Evolutionary conservation across 345 rosid genomes (phyloP).

Genomic region (Gossypium turneri): DNA sequence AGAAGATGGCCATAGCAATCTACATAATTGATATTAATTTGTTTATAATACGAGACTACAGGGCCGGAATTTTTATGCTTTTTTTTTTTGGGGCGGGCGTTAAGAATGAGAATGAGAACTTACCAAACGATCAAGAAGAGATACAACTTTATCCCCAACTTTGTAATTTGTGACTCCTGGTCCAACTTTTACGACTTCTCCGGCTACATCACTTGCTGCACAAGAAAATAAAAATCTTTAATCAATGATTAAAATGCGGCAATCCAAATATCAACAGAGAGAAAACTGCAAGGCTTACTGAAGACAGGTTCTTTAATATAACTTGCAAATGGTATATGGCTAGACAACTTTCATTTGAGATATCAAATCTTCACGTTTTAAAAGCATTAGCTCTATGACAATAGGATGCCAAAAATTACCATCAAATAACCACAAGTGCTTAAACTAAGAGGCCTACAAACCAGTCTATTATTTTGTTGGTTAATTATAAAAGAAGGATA

Average conservation of each 20-base stretch:
- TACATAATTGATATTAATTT: neutral
- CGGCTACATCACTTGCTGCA: constrained; percentile 74
- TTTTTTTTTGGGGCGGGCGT: too few species aligned
- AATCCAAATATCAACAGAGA: neutral
- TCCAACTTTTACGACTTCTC: constrained; percentile 73
- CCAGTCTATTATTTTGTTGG: neutral
- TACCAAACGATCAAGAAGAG: constrained; percentile 40
- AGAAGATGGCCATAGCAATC: neutral
- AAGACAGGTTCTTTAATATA: neutral
- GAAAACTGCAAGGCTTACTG: neutral
- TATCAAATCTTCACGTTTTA: neutral
- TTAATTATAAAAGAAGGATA: neutral
- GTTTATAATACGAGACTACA: neutral
- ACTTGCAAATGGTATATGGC: neutral
- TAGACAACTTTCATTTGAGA: neutral
- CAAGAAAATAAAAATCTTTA: neutral
- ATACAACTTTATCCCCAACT: constrained; percentile 79
- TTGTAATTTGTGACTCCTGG: constrained; percentile 51
- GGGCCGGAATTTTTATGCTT: too few species aligned
- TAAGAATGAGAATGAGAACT: constrained; percentile 14
- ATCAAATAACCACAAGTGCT: neutral
- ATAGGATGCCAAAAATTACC: neutral
- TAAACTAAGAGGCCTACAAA: neutral
- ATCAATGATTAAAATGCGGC: neutral
- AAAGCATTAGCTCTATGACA: neutral